These are phyloP conservation scores for Cystobasidium tubakii DNA, from an alignment of 768 basidiomycete species.

Conservation along the genomic window DNA sequence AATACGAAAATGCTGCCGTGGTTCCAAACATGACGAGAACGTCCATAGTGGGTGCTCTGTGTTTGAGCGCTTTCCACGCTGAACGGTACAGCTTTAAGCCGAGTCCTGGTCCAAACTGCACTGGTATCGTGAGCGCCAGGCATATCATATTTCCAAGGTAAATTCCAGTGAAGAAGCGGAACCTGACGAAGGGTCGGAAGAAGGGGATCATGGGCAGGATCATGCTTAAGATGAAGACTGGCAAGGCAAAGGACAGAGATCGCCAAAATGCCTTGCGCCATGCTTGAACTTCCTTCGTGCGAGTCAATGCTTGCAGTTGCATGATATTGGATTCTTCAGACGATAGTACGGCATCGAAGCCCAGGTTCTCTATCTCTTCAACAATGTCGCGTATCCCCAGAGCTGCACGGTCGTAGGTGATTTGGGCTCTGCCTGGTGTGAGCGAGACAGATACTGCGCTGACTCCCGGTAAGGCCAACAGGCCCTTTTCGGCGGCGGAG, in stretches of 20 bases:
- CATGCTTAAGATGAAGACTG: conserved; percentile 93
- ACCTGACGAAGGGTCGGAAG: conserved; percentile 56
- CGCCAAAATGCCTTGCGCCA: conserved; percentile 75
- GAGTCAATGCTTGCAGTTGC: conserved; percentile 75
- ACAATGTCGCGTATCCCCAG: conserved; percentile 81
- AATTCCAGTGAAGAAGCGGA: conserved; percentile 60
- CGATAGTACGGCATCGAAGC: conserved; percentile 79
- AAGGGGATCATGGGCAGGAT: conserved; percentile 64
- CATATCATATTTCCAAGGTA: conserved; percentile 75
- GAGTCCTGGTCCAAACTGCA: conserved; percentile 83
- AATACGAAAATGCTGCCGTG: conserved; percentile 88
- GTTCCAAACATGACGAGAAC: conserved; percentile 94
- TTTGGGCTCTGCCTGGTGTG: conserved; percentile 56
- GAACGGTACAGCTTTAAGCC: conserved; percentile 68
- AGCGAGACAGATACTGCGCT: conserved; percentile 66
- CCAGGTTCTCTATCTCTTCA: conserved; percentile 76
- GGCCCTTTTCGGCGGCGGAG: conserved; percentile 58
- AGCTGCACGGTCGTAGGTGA: conserved; percentile 67
- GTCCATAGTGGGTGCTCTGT: conserved; percentile 91
- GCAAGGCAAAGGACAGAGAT: conserved; percentile 71
- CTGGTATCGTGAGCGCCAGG: conserved; percentile 73
- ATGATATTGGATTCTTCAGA: conserved; percentile 68
- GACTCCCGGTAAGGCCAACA: conserved; percentile 68
- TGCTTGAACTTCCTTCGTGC: conserved; percentile 83
- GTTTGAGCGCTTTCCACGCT: conserved; percentile 84